phyloP scores from a whole-genome alignment of 2,329 filamentous ascomycete genomes.

The Teratosphaeria nubilosa region DNA sequence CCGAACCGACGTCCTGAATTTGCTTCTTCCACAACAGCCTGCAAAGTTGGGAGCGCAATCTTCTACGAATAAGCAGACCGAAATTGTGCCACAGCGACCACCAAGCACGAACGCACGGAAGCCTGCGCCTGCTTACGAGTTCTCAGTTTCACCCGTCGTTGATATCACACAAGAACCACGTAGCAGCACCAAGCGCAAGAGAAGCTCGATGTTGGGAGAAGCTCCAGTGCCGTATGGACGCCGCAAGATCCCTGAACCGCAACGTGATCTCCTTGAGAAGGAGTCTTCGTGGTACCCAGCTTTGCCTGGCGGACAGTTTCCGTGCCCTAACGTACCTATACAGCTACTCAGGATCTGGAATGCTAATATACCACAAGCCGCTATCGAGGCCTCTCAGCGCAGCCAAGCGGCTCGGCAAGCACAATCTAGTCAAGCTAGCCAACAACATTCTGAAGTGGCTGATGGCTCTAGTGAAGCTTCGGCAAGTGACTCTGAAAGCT shows the following conservation, averaged over 20 bases:
- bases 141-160: not conserved
- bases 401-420: not conserved
- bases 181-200: not conserved
- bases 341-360: conserved; percentile 23
- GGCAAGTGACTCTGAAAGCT: not conserved
- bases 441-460: not conserved
- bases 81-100: not conserved
- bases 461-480: not conserved
- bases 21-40: not conserved
- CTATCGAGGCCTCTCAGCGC: not conserved
- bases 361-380: not conserved
- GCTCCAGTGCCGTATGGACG: conserved; percentile 13
- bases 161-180: not conserved
- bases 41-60: not conserved
- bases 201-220: not conserved
- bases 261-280: conserved; percentile 39
- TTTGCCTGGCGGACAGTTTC: conserved; percentile 25
- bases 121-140: not conserved
- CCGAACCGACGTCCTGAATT: not conserved
- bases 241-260: conserved; percentile 33
- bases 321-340: conserved; percentile 30
- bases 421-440: not conserved
- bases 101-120: not conserved
- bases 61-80: not conserved
- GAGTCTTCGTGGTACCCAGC: conserved; percentile 32